A percentile compares a stretch with the other conserved stretches of the same genome.
Conservation (phyloP, 495 filamentous ascomycete species). For the Haplographium delicatum region DNA sequence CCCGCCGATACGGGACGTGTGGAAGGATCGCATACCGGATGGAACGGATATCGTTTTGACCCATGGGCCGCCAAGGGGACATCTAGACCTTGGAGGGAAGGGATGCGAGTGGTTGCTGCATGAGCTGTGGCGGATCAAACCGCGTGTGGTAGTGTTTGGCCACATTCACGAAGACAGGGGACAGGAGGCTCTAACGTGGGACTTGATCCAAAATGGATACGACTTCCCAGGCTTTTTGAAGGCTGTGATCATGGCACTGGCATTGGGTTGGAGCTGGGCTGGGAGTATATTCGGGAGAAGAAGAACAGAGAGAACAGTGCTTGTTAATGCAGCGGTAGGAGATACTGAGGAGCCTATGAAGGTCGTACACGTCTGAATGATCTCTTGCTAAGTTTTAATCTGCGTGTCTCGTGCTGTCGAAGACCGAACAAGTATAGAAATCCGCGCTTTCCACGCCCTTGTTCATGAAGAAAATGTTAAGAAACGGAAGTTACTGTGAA, state of each 20-base stretch:
- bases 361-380: constrained; percentile 1
- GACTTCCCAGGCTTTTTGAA: neutral
- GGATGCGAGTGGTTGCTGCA: constrained; percentile 1
- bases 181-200: constrained; percentile 2
- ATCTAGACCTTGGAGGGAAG: constrained; percentile 1
- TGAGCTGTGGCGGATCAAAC: constrained; percentile 1
- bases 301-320: neutral
- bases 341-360: neutral
- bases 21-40: constrained; percentile 1
- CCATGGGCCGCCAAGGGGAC: constrained; percentile 1
- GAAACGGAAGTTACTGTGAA: neutral
- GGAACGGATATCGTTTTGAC: constrained; percentile 1
- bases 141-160: neutral
- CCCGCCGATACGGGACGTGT: neutral
- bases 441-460: neutral
- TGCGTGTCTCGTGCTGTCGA: neutral
- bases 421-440: neutral
- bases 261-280: constrained; percentile 2
- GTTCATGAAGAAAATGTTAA: neutral
- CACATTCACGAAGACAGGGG: constrained; percentile 1
- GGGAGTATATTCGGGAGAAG: constrained; percentile 3
- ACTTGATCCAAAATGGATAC: constrained; percentile 3
- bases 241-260: constrained; percentile 1
- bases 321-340: constrained; percentile 1
- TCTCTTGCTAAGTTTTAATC: too few species aligned